A percentile compares a stretch with the other conserved stretches of the same genome.
Conservation (phyloP, 2,329 filamentous ascomycete genomes). For the Sporothrix inflata region DNA sequence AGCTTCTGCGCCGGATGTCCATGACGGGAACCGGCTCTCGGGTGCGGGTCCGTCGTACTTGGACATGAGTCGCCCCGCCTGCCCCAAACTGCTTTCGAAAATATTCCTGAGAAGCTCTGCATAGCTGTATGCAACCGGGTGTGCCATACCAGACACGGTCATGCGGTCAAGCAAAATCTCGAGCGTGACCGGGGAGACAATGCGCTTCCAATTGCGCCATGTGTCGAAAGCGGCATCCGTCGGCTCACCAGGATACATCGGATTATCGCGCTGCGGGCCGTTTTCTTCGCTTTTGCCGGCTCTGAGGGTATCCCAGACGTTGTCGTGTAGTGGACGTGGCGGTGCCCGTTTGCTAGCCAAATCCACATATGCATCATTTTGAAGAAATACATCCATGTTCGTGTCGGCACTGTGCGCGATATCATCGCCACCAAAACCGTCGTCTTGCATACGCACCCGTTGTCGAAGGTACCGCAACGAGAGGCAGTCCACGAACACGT, state of each 20-base stretch:
- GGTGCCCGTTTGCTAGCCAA: not conserved
- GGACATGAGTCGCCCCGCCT: constrained; percentile 13
- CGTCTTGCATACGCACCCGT: not conserved
- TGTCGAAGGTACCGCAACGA: not conserved
- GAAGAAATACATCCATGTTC: not conserved
- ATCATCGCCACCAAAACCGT: not conserved
- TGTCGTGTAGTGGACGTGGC: too few species aligned
- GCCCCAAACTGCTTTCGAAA: not conserved
- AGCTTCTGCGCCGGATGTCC: not conserved
- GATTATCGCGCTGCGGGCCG: too few species aligned
- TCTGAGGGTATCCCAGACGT: too few species aligned
- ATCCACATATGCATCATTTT: not conserved
- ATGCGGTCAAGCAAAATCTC: constrained; percentile 17
- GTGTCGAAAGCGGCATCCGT: not conserved
- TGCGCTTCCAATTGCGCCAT: not conserved
- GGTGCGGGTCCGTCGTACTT: constrained; percentile 20
- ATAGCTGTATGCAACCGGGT: not conserved
- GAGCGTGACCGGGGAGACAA: not conserved
- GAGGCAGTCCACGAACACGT: constrained; percentile 12
- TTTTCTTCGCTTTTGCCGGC: too few species aligned
- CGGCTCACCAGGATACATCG: too few species aligned
- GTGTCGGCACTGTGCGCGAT: not conserved
- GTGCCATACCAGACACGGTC: not conserved
- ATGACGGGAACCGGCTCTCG: not conserved
- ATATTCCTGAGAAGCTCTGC: not conserved